These are phyloP conservation scores for Tulasnella sp. DNA, from an alignment of 768 basidiomycete genomes.

Conservation along the genomic window DNA sequence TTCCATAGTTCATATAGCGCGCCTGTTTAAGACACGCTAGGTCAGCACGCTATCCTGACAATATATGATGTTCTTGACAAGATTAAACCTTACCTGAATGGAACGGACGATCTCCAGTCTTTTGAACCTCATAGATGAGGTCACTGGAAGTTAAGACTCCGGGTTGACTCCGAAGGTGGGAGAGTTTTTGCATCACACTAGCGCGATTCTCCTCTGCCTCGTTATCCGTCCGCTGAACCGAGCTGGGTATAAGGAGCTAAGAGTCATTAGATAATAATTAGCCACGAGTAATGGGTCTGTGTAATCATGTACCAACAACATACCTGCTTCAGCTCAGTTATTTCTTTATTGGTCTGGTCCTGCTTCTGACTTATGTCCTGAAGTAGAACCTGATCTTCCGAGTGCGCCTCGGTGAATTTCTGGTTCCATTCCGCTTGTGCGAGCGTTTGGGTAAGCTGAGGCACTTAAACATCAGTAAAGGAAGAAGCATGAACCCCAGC, in stretches of 20 bases:
- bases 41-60: neutral
- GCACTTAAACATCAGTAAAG: neutral
- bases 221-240: neutral
- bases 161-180: neutral
- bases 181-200: neutral
- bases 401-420: neutral
- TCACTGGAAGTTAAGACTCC: neutral
- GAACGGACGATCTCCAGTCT: neutral
- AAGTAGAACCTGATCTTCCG: neutral
- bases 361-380: neutral
- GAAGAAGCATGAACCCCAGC: neutral
- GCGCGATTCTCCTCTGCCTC: neutral
- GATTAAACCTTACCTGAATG: neutral
- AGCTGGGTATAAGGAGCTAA: neutral
- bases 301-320: neutral
- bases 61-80: neutral
- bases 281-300: too few relatives aligned
- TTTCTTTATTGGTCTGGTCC: neutral
- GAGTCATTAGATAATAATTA: neutral
- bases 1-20: constrained; percentile 6
- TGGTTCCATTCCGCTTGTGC: constrained; percentile 1
- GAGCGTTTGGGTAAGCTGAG: constrained; percentile 3
- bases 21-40: neutral
- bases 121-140: neutral
- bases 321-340: neutral